These are phyloP conservation scores for Toxoplasma gondii DNA, from an alignment of 169 alveolate species.

Conservation along the genomic window DNA sequence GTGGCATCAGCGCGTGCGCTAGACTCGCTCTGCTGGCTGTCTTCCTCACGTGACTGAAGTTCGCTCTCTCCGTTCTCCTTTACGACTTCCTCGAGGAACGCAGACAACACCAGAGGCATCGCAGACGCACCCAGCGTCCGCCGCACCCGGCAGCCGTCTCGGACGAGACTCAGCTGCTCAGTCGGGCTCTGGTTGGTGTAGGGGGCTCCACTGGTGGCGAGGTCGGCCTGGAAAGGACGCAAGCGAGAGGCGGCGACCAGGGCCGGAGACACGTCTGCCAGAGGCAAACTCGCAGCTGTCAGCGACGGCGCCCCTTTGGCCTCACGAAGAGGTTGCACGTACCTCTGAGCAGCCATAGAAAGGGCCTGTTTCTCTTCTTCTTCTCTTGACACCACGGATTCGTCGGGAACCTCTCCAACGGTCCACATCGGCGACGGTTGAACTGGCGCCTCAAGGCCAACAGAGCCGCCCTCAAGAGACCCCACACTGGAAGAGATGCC, in stretches of 20 bases:
- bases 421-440: constrained; percentile 49
- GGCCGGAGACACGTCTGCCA: not conserved
- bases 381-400: not conserved
- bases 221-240: not conserved
- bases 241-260: too few relatives aligned
- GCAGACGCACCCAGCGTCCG: not conserved
- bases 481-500: not conserved
- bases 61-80: too few relatives aligned
- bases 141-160: not conserved
- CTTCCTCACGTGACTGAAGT: too few relatives aligned
- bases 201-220: not conserved
- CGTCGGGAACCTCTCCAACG: constrained; percentile 48
- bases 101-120: not conserved
- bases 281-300: not conserved
- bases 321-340: not conserved
- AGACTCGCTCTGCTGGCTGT: not conserved
- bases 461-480: constrained; percentile 9
- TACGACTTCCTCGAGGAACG: not conserved
- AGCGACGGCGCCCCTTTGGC: not conserved
- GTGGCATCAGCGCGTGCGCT: not conserved
- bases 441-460: not conserved
- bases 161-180: not conserved
- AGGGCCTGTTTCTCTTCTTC: not conserved
- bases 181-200: not conserved
- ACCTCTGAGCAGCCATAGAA: not conserved